Evolutionary conservation across 2,329 filamentous ascomycete species (phyloP), one percentile per base, ranked within the genome.

Genomic region (Arthrobotrys sphaeroides): DNA sequence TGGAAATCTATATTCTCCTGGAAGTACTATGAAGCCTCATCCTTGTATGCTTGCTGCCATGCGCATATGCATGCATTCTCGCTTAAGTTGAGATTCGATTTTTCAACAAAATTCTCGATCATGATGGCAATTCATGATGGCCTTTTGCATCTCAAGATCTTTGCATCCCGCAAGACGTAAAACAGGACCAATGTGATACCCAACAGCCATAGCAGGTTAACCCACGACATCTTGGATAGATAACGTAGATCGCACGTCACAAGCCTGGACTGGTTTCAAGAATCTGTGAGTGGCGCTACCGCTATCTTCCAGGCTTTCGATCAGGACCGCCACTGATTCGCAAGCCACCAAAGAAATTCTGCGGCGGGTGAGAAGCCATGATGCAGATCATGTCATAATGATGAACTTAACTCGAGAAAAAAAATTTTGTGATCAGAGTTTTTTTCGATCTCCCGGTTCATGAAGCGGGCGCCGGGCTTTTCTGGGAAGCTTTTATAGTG

Each of bases 221-320:
- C 7, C 3, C n/a, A 12, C 3, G n/a, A n/a, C 16, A 42, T n/a
- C n/a, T 40, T 42, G 45, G 31, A 43, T 36, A 28, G 57, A 74
- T 68, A 67, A 69, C 72, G 72, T 75, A 65, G 12, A 43, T 60
- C 40, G 12, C 62, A 66, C 72, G 72, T 75, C 72, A 75, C 61
- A 51, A 18, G 3, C 38, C 5, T 38, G 26, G 24, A 33, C 22
- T 42, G 10, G 38, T 9, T 22, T 22, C 16, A 13, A 51, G 28
- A 5, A 6, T 2, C n/a, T n/a, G n/a, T n/a, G 5, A 18, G 49
- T 57, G 62, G 62, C 62, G 49, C 26, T 38, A 38, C 2, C 51
- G 31, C 28, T 24, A n/a, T 6, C n/a, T 45, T 22, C 28, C 20
- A n/a, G 20, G 1, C 6, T 10, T 36, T 42, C 12, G 22, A 24